Evolutionary conservation across 805 yeast genomes (phyloP), one percentile per base, ranked within the genome.

Genomic region (Naumovozyma dairenensis): DNA sequence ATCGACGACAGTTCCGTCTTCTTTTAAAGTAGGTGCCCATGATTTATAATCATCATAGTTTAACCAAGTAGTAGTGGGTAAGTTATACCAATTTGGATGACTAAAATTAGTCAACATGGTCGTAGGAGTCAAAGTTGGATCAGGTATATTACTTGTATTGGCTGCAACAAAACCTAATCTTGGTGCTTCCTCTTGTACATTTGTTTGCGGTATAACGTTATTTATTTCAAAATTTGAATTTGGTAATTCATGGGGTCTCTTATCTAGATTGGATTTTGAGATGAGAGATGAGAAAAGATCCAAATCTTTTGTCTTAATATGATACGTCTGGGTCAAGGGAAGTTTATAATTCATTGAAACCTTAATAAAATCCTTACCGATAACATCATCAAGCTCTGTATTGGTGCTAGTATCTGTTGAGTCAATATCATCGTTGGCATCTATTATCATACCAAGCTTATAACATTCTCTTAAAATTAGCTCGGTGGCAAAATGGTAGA

Each of bases 261-360:
- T 72, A 52, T 92, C 97, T 33, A 86, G 59, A 15, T 70, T 62
- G 0, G 96, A 83, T 47, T 74, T 80, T 19, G 72, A 68, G 21
- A 72, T 67, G 24, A 79, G 59, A 0, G 94, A 79, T 5, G 94
- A 71, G 52, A 92, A 89, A 32, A 92, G 63, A 10, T 96, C 94
- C 19, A 73, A 67, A 26, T 78, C 85, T 27, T 71, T 71, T 14
- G 80, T 74, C 7, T 72, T 59, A 21, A 78, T 56, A 38, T 68
- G 71, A 40, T 71, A 67, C 0, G 86, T 73, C 55, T 87, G 92
- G n/a, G 74, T 72, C 34, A 77, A 69, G 3, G 71, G 63, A 6
- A 66, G 51, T 7, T 62, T 52, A 45, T 74, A 77, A 25, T 66
- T 60, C 1, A 69, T 61, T 1, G 80, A 64, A 13, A 82, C 77